Conservation (phyloP, 2,329 filamentous ascomycete species). For the Xenosphaeropsis pyriputrescens region DNA sequence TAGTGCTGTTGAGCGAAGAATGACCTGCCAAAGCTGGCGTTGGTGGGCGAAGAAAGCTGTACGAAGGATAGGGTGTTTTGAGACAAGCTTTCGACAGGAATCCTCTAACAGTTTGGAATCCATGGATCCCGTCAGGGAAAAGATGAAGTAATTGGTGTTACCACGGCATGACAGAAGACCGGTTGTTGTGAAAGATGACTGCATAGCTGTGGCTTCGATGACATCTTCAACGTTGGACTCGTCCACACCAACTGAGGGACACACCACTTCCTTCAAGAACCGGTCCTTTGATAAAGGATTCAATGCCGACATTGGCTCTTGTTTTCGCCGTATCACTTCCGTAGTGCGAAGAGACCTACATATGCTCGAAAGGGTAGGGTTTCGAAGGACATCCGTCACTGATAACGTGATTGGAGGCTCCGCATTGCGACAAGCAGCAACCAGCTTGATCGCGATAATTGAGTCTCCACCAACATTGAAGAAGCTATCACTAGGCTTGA, state of each 20-base stretch:
- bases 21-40: constrained; percentile 4
- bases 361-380: constrained; percentile 3
- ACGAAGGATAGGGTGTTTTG: constrained; percentile 3
- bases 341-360: constrained; percentile 2
- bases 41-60: constrained; percentile 4
- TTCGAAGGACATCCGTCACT: constrained; percentile 4
- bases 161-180: constrained; percentile 2
- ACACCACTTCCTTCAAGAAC: too few relatives aligned
- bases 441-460: constrained; percentile 26
- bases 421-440: constrained; percentile 14
- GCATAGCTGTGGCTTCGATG: constrained; percentile 5
- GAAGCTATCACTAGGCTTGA: constrained; percentile 19
- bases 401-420: constrained; percentile 2
- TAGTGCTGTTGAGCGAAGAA: not conserved
- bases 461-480: constrained; percentile 27
- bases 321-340: not conserved
- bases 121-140: constrained; percentile 2
- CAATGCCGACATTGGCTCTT: not conserved
- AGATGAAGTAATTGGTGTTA: constrained; percentile 5
- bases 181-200: constrained; percentile 3
- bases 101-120: constrained; percentile 1
- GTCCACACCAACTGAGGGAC: too few relatives aligned
- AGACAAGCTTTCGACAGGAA: constrained; percentile 2
- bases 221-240: constrained; percentile 4
- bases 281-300: too few relatives aligned